phyloP scores from a whole-genome alignment of 2,329 filamentous ascomycete species.

The Neocatenulostroma microsporum region DNA sequence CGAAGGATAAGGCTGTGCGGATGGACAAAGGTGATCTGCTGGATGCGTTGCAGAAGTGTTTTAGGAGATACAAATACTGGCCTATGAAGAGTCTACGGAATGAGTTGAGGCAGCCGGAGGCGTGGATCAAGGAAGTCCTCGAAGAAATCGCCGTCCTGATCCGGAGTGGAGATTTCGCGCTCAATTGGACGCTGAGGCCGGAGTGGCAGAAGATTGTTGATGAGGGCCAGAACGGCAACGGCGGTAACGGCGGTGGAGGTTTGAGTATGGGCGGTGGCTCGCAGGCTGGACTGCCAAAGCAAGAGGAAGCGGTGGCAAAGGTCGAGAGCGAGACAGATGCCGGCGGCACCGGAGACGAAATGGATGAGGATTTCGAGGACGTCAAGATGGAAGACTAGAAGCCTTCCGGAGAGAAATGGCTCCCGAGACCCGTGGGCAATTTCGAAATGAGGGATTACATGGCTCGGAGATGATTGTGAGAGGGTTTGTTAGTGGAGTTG shows the following conservation, averaged over 20 bases:
- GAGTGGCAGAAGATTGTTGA: conserved; percentile 35
- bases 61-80: conserved; percentile 85
- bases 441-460: no score
- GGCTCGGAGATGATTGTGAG: neutral
- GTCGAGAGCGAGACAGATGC: conserved; percentile 36
- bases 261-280: no score
- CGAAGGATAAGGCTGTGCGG: conserved; percentile 78
- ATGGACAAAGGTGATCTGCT: conserved; percentile 76
- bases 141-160: conserved; percentile 76
- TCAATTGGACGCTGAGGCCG: conserved; percentile 72
- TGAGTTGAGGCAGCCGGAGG: conserved; percentile 75
- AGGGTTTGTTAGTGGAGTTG: no score
- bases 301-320: conserved; percentile 28
- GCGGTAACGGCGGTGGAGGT: no score
- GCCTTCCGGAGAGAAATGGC: neutral
- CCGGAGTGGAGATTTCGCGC: conserved; percentile 75
- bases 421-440: no score
- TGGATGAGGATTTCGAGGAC: conserved; percentile 45
- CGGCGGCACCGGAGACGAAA: conserved; percentile 39
- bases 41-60: conserved; percentile 74
- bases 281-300: no score
- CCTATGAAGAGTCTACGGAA: conserved; percentile 79
- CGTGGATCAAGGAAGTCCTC: conserved; percentile 79
- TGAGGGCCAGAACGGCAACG: no score
- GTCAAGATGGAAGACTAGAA: conserved; percentile 21